Conservation (phyloP, 2,329 filamentous ascomycete genomes). For the Dothideomycetes sp. region DNA sequence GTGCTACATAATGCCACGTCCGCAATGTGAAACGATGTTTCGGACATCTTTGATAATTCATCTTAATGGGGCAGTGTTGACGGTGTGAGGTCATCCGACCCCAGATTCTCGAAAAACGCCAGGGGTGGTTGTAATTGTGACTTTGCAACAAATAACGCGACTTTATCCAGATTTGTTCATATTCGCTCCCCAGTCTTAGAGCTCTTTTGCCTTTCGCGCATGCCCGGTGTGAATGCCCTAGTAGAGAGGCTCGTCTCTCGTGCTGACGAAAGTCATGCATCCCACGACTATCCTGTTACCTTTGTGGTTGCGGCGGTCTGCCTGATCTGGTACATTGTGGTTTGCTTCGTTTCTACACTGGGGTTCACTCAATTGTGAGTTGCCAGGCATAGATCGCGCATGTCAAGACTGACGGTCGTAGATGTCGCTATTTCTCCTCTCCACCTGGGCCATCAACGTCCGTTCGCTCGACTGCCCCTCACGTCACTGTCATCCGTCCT, state of each 20-base stretch:
- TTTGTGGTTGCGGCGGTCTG: slow-evolving; percentile 16
- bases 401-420: slow-evolving; percentile 18
- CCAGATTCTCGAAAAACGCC: no score
- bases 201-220: slow-evolving; percentile 10
- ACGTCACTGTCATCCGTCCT: slow-evolving; percentile 83
- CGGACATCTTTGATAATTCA: no score
- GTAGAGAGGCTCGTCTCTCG: slow-evolving; percentile 13
- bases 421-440: slow-evolving; percentile 43
- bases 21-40: no score
- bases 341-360: slow-evolving; percentile 6
- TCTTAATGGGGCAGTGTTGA: no score
- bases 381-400: neutral
- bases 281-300: slow-evolving; percentile 13
- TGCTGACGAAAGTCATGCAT: slow-evolving; percentile 1
- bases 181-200: no score
- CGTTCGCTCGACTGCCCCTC: slow-evolving; percentile 45
- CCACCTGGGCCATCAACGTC: slow-evolving; percentile 20
- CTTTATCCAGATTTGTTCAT: no score
- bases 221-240: slow-evolving; percentile 15
- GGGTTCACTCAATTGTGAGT: slow-evolving; percentile 7
- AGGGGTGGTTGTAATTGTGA: no score
- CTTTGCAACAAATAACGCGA: neutral
- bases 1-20: no score
- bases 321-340: slow-evolving; percentile 20
- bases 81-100: no score